A percentile compares a stretch with the other conserved stretches of the same genome.
Conservation (phyloP, 345 rosid species). For the Citrus glauca region DNA sequence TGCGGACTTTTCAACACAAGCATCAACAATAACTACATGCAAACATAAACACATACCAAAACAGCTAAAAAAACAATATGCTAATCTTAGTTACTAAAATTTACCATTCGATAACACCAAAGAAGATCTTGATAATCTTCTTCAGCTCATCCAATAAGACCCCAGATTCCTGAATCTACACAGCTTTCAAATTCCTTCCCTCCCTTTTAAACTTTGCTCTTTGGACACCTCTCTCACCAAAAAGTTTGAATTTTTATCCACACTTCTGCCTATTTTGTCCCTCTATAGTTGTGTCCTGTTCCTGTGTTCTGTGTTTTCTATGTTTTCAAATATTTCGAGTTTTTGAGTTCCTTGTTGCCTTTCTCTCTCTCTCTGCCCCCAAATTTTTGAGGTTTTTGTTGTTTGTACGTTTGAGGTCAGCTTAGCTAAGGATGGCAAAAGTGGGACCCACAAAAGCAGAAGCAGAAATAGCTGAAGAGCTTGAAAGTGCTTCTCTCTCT, state of each 20-base stretch:
- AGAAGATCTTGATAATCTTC: constrained; percentile 17
- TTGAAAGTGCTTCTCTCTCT: background rate
- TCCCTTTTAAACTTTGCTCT: constrained; percentile 6
- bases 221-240: background rate
- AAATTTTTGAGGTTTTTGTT: constrained; percentile 14
- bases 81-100: background rate
- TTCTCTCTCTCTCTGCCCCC: constrained; percentile 11
- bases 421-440: constrained; percentile 15
- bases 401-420: constrained; percentile 14
- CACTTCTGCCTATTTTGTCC: background rate
- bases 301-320: background rate
- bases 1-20: background rate
- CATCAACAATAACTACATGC: constrained; percentile 6
- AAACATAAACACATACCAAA: background rate
- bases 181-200: constrained; percentile 6
- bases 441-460: background rate
- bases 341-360: background rate
- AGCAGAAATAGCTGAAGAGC: background rate
- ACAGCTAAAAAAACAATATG: background rate
- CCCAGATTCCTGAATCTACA: constrained; percentile 2
- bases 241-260: constrained; percentile 2
- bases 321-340: background rate
- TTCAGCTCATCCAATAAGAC: constrained; percentile 27
- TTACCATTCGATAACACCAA: constrained; percentile 33
- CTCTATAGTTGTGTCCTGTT: background rate